Evolutionary conservation across 2,329 filamentous ascomycete species (phyloP).

Genomic region (Blastomyces silverae): DNA sequence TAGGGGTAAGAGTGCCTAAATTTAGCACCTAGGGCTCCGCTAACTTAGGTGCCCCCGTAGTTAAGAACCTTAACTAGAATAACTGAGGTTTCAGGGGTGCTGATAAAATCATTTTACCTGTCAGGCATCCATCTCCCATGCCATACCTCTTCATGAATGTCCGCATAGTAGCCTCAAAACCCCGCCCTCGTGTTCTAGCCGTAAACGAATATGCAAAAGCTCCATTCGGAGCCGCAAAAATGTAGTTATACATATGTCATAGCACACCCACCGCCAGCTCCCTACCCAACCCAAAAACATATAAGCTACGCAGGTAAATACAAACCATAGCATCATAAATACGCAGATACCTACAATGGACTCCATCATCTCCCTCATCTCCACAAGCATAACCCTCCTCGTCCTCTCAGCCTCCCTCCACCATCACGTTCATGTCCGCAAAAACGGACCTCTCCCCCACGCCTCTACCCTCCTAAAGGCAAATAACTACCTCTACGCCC

Average conservation of each 20-base stretch:
- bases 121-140: not conserved
- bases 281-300: no score
- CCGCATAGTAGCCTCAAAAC: not conserved
- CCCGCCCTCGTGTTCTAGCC: not conserved
- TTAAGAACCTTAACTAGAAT: not conserved
- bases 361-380: not conserved
- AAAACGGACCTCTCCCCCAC: constrained; percentile 17
- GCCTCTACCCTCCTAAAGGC: constrained; percentile 16
- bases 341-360: not conserved
- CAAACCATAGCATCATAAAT: not conserved
- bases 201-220: not conserved
- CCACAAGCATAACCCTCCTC: constrained; percentile 16
- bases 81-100: not conserved
- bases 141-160: no score
- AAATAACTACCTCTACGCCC: constrained; percentile 21
- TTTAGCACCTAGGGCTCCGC: rapidly evolving
- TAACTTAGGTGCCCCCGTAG: not conserved
- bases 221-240: no score
- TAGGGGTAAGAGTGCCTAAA: no score
- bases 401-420: constrained; percentile 19
- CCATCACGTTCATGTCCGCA: constrained; percentile 18
- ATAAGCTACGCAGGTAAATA: no score
- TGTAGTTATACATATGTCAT: no score
- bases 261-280: no score
- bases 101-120: not conserved